These are phyloP conservation scores for Xerophyta viscosa DNA, from an alignment of 106 monocot species.

Conservation along the genomic window DNA sequence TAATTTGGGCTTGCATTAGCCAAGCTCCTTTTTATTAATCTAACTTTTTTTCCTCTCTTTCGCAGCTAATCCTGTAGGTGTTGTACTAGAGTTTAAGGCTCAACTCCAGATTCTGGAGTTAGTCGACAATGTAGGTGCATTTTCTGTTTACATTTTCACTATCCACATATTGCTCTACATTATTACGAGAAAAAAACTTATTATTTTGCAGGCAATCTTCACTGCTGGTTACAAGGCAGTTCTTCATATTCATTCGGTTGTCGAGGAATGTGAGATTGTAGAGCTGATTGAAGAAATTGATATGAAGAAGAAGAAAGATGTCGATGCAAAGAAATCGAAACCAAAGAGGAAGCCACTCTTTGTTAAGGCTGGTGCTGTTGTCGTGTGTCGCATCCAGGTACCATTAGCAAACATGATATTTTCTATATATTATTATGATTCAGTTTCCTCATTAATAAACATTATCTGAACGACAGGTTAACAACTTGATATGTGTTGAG, in stretches of 20 bases:
- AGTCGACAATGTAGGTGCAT: slow-evolving; percentile 76
- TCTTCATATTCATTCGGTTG: slow-evolving; percentile 82
- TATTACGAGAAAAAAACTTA: not conserved
- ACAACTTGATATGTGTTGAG: slow-evolving; percentile 86
- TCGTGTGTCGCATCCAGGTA: slow-evolving; percentile 87
- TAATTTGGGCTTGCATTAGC: no score
- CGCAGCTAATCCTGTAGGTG: slow-evolving; percentile 65
- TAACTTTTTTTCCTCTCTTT: not conserved
- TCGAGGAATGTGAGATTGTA: slow-evolving; percentile 96
- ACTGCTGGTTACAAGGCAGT: slow-evolving; percentile 97
- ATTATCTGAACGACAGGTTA: slow-evolving; percentile 40
- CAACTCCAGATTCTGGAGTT: slow-evolving; percentile 93
- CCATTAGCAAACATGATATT: not conserved
- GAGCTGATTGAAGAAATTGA: slow-evolving; percentile 93
- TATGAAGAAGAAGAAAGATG: slow-evolving; percentile 64
- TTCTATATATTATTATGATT: not conserved
- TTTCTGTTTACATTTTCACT: no score
- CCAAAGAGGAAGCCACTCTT: slow-evolving; percentile 84
- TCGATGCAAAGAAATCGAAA: slow-evolving; percentile 86
- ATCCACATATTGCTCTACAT: not conserved
- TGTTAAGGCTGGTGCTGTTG: slow-evolving; percentile 88
- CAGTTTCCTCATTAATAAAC: not conserved
- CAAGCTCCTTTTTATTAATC: no score
- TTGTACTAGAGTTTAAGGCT: slow-evolving; percentile 69
- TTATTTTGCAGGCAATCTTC: slow-evolving; percentile 67